These are phyloP conservation scores for Aethionema arabicum DNA, from an alignment of 345 rosid genomes.

Conservation along the genomic window DNA sequence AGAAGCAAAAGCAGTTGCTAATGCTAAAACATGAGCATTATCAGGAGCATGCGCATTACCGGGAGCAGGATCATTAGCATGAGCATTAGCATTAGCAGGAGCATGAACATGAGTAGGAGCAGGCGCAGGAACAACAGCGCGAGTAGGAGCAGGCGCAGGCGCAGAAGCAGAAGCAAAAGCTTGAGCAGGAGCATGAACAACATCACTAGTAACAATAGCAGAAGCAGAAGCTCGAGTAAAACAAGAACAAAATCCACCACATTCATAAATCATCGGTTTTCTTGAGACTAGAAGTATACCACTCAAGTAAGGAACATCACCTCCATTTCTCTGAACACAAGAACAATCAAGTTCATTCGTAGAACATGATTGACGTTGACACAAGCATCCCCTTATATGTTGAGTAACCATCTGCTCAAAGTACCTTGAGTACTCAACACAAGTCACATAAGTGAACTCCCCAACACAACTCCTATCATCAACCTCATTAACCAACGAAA, in stretches of 20 bases:
- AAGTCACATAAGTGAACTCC: slow-evolving; percentile 48
- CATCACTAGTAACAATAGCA: no score
- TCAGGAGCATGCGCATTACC: no score
- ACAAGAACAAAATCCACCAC: slow-evolving; percentile 46
- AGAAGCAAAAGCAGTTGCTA: no score
- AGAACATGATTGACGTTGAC: slow-evolving; percentile 22
- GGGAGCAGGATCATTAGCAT: no score
- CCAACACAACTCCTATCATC: slow-evolving; percentile 61
- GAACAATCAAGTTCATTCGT: slow-evolving; percentile 34
- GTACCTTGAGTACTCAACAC: slow-evolving; percentile 41
- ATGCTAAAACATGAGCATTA: no score
- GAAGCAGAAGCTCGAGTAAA: background rate
- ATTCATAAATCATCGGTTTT: slow-evolving; percentile 41
- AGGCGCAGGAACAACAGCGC: no score
- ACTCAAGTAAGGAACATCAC: slow-evolving; percentile 22
- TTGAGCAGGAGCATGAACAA: no score
- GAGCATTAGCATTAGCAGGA: no score
- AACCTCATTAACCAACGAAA: slow-evolving; percentile 68
- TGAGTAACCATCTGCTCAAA: background rate
- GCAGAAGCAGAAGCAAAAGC: no score
- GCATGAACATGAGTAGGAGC: no score
- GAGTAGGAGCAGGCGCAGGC: no score
- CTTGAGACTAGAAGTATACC: slow-evolving; percentile 23
- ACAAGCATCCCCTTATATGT: slow-evolving; percentile 31
- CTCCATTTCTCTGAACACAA: slow-evolving; percentile 40